Conservation (phyloP, 768 basidiomycete species). For the Russula abietina region DNA sequence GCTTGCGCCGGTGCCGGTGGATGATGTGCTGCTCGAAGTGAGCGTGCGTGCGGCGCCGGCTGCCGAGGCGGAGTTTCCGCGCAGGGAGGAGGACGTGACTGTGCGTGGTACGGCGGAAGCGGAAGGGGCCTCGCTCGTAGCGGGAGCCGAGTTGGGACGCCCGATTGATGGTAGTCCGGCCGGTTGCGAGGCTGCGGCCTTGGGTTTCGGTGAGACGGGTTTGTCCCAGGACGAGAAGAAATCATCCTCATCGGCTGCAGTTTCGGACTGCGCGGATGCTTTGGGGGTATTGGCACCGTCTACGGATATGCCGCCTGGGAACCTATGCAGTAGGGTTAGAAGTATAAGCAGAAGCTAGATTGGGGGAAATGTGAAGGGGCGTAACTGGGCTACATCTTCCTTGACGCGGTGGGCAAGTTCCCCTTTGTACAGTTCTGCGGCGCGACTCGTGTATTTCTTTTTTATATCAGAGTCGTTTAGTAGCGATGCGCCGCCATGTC, state of each 20-base stretch:
- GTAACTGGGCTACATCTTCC: conserved; percentile 64
- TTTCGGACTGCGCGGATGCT: conserved; percentile 31
- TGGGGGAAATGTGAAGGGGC: conserved; percentile 26
- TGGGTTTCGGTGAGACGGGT: conserved; percentile 41
- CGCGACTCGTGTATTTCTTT: conserved; percentile 81
- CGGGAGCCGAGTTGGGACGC: conserved; percentile 19
- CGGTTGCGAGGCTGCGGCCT: conserved; percentile 27
- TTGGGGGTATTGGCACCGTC: conserved; percentile 63
- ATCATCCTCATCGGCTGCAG: conserved; percentile 63
- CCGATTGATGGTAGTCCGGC: conserved; percentile 16
- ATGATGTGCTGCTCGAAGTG: conserved; percentile 32
- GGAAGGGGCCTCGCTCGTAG: not conserved
- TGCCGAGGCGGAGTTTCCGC: conserved; percentile 41
- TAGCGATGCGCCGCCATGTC: conserved; percentile 71
- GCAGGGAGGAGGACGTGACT: conserved; percentile 57
- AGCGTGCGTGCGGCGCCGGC: conserved; percentile 42
- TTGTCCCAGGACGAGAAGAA: conserved; percentile 99
- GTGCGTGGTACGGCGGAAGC: conserved; percentile 49
- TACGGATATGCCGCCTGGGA: conserved; percentile 68
- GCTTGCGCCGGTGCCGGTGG: conserved; percentile 28
- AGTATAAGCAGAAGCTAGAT: conserved; percentile 3
- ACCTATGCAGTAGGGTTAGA: conserved; percentile 39
- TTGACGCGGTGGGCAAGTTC: conserved; percentile 75
- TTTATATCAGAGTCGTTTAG: conserved; percentile 71
- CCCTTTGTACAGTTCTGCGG: conserved; percentile 87